phyloP scores from a whole-genome alignment of 2,329 filamentous ascomycete species.

The Myriosclerotinia curreyana region DNA sequence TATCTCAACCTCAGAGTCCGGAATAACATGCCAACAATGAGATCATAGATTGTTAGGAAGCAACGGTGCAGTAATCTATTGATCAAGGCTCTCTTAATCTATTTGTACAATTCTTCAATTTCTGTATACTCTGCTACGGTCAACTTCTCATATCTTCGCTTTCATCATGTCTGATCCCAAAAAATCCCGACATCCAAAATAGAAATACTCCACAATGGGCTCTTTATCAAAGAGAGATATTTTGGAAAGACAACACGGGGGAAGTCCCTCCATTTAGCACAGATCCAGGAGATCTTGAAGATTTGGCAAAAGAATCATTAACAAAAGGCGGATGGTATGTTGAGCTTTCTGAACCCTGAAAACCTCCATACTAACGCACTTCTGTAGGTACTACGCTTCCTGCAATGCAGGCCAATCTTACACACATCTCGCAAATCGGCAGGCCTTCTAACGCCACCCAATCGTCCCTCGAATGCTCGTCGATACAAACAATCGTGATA shows the following conservation, averaged over 20 bases:
- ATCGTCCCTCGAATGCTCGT: slow-evolving; percentile 61
- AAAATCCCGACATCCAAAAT: slow-evolving; percentile 50
- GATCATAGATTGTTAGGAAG: slow-evolving; percentile 12
- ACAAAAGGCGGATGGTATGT: slow-evolving; percentile 51
- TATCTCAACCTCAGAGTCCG: neutral
- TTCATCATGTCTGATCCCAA: slow-evolving; percentile 44
- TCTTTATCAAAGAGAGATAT: slow-evolving; percentile 54
- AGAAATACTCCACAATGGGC: slow-evolving; percentile 53
- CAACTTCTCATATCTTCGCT: neutral
- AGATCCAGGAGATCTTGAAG: slow-evolving; percentile 56
- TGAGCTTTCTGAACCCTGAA: neutral
- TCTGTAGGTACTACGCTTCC: slow-evolving; percentile 50
- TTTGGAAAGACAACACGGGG: slow-evolving; percentile 51
- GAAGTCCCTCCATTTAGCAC: slow-evolving; percentile 52
- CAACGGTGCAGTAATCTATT: neutral
- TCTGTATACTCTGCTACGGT: neutral
- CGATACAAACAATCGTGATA: slow-evolving; percentile 56
- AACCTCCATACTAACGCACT: neutral
- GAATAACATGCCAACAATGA: slow-evolving; percentile 6
- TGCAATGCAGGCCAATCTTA: slow-evolving; percentile 55
- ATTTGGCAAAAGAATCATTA: slow-evolving; percentile 54
- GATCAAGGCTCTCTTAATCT: neutral
- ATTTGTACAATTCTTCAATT: neutral
- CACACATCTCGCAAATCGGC: slow-evolving; percentile 55
- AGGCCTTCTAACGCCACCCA: slow-evolving; percentile 62